Percentiles rank a stretch among this genome's conserved stretches.
Conservation (phyloP, 2,329 filamentous ascomycete genomes). For the Thielaviopsis populi region DNA sequence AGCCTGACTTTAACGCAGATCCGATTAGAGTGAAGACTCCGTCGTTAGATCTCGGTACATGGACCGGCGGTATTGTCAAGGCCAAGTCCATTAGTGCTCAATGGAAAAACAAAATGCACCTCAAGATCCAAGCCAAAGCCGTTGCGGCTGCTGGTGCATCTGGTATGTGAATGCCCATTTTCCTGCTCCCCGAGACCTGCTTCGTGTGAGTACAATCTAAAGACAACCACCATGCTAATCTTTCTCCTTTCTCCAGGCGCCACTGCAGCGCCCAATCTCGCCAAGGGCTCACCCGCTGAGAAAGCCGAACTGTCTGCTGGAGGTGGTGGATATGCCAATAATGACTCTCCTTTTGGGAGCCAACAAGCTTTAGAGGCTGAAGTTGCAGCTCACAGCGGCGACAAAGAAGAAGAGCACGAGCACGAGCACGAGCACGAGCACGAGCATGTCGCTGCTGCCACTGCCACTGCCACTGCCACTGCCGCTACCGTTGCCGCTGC, state of each 20-base stretch:
- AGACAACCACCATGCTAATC: not conserved
- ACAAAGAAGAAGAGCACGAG: not conserved
- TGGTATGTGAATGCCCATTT: not conserved
- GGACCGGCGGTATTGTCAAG: not conserved
- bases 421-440: not conserved
- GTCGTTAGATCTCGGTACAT: slow-evolving; percentile 6
- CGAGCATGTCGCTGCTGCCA: not conserved
- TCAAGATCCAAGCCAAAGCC: not conserved
- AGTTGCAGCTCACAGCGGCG: not conserved
- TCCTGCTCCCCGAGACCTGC: not conserved
- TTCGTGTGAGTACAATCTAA: not conserved
- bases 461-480: slow-evolving; percentile 1
- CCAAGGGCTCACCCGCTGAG: not conserved
- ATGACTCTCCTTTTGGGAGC: not conserved
- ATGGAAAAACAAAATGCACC: not conserved
- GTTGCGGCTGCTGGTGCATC: not conserved
- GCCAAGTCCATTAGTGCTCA: not conserved
- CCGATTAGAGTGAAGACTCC: slow-evolving; percentile 7
- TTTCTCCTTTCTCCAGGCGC: not conserved
- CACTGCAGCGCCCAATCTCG: not conserved
- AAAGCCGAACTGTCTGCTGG: not conserved
- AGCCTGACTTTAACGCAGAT: slow-evolving; percentile 8
- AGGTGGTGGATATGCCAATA: not conserved
- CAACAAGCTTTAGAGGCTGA: not conserved
- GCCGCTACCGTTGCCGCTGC: not conserved